Percentiles rank a stretch among this genome's conserved stretches.
Evolutionary conservation across 495 filamentous ascomycete genomes (phyloP).

Genomic region (Penicillium salamii): DNA sequence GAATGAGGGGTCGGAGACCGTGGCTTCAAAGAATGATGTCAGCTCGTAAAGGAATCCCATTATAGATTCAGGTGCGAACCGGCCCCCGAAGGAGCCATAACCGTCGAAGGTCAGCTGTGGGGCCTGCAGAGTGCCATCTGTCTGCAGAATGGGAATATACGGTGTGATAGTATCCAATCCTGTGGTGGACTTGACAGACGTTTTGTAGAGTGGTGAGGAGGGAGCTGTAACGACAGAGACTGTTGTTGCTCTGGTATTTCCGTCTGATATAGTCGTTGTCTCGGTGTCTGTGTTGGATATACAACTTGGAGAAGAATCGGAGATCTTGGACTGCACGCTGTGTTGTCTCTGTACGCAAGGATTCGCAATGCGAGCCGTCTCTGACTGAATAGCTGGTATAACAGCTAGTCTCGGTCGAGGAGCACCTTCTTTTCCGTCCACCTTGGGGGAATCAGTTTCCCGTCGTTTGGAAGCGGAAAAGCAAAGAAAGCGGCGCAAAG

Average conservation of each 20-base stretch:
- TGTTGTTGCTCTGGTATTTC: slow-evolving; percentile 14
- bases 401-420: slow-evolving; percentile 4
- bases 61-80: slow-evolving; percentile 32
- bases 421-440: neutral
- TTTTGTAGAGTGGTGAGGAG: slow-evolving; percentile 8
- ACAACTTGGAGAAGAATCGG: slow-evolving; percentile 1
- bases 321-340: neutral
- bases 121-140: slow-evolving; percentile 21
- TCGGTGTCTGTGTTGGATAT: slow-evolving; percentile 11
- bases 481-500: slow-evolving; percentile 18
- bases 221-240: slow-evolving; percentile 14
- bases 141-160: slow-evolving; percentile 24
- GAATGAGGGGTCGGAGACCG: slow-evolving; percentile 28
- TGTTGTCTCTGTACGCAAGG: neutral
- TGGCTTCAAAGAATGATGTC: slow-evolving; percentile 27
- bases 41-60: slow-evolving; percentile 31
- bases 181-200: slow-evolving; percentile 7
- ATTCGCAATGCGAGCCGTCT: neutral
- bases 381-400: neutral
- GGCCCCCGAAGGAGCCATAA: slow-evolving; percentile 32
- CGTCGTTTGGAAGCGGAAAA: slow-evolving; percentile 6
- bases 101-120: slow-evolving; percentile 23
- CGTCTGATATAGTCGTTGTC: slow-evolving; percentile 10
- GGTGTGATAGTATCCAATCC: slow-evolving; percentile 13
- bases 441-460: neutral